These are phyloP conservation scores for Epichloe uncinata DNA, from an alignment of 2,329 filamentous ascomycete genomes.

Conservation along the genomic window DNA sequence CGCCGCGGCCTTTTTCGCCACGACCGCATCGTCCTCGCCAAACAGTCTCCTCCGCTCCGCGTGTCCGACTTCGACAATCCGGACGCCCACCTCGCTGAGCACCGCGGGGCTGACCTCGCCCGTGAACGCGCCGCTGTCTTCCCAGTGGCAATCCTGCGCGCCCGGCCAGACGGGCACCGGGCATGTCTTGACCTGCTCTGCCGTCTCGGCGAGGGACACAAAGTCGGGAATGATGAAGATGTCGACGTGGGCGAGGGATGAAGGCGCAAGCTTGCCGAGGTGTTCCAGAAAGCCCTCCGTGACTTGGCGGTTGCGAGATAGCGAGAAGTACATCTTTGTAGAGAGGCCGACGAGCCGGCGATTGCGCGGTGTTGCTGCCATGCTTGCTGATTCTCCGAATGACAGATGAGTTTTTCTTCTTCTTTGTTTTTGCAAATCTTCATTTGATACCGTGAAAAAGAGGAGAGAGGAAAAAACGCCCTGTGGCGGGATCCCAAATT, in stretches of 20 bases:
- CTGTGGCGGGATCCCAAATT: too few species aligned
- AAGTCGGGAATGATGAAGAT: slow-evolving; percentile 72
- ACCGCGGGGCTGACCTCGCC: slow-evolving; percentile 62
- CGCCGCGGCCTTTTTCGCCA: slow-evolving; percentile 56
- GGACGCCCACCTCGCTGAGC: slow-evolving; percentile 53
- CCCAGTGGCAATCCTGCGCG: slow-evolving; percentile 63
- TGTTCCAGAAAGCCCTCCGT: slow-evolving; percentile 34
- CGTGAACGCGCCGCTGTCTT: slow-evolving; percentile 60
- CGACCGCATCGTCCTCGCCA: slow-evolving; percentile 56
- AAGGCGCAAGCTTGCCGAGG: slow-evolving; percentile 27
- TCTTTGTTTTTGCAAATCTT: neutral
- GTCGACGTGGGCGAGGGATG: slow-evolving; percentile 40
- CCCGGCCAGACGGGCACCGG: slow-evolving; percentile 40
- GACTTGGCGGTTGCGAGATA: slow-evolving; percentile 46
- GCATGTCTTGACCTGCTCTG: slow-evolving; percentile 31
- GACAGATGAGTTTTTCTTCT: neutral
- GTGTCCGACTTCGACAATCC: slow-evolving; percentile 67
- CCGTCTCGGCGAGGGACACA: slow-evolving; percentile 46
- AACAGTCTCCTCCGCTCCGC: slow-evolving; percentile 64
- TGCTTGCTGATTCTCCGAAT: neutral
- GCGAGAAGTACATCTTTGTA: slow-evolving; percentile 70
- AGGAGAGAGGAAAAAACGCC: too few species aligned
- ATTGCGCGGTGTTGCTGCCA: slow-evolving; percentile 9
- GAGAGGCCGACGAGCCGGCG: slow-evolving; percentile 60
- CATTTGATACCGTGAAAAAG: too few species aligned